Percentiles rank a stretch among this genome's conserved stretches.
These are phyloP conservation scores for Bacterosira constricta DNA, from an alignment of 108 stramenopile species.

Conservation along the genomic window DNA sequence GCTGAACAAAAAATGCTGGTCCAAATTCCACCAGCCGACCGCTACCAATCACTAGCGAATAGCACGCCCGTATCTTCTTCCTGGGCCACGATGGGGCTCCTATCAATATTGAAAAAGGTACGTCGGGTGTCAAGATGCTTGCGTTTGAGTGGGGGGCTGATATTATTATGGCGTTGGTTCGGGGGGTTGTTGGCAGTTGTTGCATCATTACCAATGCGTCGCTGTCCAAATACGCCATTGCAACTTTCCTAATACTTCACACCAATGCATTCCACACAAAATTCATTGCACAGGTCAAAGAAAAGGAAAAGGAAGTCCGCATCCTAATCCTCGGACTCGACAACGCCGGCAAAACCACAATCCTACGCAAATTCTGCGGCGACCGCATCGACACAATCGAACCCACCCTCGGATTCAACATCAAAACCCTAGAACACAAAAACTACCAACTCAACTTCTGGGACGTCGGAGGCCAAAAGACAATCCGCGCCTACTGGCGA, in stretches of 20 bases:
- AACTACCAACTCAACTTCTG: slow-evolving; percentile 84
- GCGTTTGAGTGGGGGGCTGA: no score
- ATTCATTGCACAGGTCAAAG: slow-evolving; percentile 97
- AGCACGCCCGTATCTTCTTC: neutral
- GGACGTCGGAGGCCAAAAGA: slow-evolving; percentile 99
- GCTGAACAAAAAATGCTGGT: no score
- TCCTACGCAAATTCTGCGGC: slow-evolving; percentile 91
- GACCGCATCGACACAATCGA: slow-evolving; percentile 93
- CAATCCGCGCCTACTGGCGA: slow-evolving; percentile 98
- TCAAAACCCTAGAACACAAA: slow-evolving; percentile 93
- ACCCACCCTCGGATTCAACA: slow-evolving; percentile 98
- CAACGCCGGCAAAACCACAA: slow-evolving; percentile 97
- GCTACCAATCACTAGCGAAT: neutral
- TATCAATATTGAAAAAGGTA: slow-evolving; percentile 83
- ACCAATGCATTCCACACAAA: no score
- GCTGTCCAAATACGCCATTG: no score
- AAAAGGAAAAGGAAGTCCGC: slow-evolving; percentile 96
- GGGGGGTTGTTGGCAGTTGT: no score
- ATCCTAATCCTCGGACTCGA: slow-evolving; percentile 96
- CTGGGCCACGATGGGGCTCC: slow-evolving; percentile 76
- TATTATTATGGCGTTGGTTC: no score
- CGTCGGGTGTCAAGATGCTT: neutral
- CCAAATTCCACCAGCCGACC: neutral
- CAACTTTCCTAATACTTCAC: no score
- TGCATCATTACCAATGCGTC: no score